These are phyloP conservation scores for Geotrichum ghanense DNA, from an alignment of 805 yeast species.

Conservation along the genomic window DNA sequence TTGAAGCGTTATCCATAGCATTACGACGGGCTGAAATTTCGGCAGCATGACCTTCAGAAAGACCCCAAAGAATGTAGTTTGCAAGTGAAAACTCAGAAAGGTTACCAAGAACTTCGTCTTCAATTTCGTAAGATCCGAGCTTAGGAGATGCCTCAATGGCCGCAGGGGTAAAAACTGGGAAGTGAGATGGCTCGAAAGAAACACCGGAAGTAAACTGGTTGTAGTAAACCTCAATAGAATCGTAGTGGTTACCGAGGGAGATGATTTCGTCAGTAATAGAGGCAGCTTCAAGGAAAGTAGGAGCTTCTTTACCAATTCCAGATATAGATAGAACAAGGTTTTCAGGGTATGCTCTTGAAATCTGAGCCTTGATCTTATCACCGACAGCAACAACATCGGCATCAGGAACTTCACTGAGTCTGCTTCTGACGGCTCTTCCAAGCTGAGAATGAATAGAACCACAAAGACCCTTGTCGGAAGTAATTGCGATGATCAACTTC, in stretches of 20 bases:
- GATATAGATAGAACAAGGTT: constrained; percentile 64
- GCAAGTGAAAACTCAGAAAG: constrained; percentile 82
- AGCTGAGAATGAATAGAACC: constrained; percentile 96
- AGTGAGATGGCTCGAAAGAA: constrained; percentile 72
- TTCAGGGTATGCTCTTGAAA: constrained; percentile 68
- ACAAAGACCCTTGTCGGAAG: constrained; percentile 97
- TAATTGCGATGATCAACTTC: constrained; percentile 73
- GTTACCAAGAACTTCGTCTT: constrained; percentile 41
- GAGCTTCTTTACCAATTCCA: constrained; percentile 95
- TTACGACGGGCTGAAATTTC: constrained; percentile 98
- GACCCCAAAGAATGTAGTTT: constrained; percentile 77
- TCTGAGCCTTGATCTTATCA: constrained; percentile 86
- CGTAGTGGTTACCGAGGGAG: constrained; percentile 46
- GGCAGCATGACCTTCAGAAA: constrained; percentile 97
- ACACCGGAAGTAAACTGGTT: constrained; percentile 82
- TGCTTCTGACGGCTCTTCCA: constrained; percentile 74
- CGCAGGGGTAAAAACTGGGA: constrained; percentile 54
- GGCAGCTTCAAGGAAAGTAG: constrained; percentile 84
- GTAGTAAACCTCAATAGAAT: constrained; percentile 69
- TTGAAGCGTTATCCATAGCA: constrained; percentile 99
- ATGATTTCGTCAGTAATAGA: constrained; percentile 76
- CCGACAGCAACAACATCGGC: constrained; percentile 82
- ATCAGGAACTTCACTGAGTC: constrained; percentile 48
- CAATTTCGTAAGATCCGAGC: constrained; percentile 66
- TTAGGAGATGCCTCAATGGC: constrained; percentile 79